These are phyloP conservation scores for Przewalskia tangutica DNA, from an alignment of 257 asterid genomes.

Conservation along the genomic window DNA sequence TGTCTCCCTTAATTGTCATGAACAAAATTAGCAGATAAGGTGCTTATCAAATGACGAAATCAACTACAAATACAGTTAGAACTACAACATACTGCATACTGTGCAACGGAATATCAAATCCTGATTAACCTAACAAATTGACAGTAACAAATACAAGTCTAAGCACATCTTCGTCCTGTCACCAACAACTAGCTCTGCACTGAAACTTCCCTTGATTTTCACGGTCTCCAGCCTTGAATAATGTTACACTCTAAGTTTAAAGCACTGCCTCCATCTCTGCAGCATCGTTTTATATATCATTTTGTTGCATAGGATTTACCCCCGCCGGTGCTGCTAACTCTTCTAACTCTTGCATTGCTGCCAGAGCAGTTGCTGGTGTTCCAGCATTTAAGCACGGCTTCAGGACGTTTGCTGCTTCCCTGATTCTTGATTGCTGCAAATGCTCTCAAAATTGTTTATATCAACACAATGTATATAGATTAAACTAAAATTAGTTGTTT, in stretches of 20 bases:
- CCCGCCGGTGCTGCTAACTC: slow-evolving; percentile 14
- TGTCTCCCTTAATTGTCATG: not conserved
- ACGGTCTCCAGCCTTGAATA: not conserved
- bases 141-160: slow-evolving; percentile 2
- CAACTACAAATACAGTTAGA: slow-evolving; percentile 1
- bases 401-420: slow-evolving; percentile 29
- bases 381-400: slow-evolving; percentile 38
- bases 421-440: slow-evolving; percentile 50
- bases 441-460: not conserved
- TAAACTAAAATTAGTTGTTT: not conserved
- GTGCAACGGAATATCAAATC: slow-evolving; percentile 1
- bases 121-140: slow-evolving; percentile 2
- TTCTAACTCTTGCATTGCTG: slow-evolving; percentile 54
- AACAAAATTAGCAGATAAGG: slow-evolving; percentile 1
- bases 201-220: not conserved
- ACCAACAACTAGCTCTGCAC: slow-evolving; percentile 1
- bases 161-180: not conserved
- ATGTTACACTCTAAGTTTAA: not conserved
- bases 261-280: not conserved
- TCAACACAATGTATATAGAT: not conserved
- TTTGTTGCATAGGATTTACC: not conserved
- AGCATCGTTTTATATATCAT: not conserved
- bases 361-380: slow-evolving; percentile 30
- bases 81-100: slow-evolving; percentile 2
- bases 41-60: not conserved